A percentile compares a stretch with the other conserved stretches of the same genome.
Conservation (phyloP, 306 rosid species). For the Phaseolus lunatus region DNA sequence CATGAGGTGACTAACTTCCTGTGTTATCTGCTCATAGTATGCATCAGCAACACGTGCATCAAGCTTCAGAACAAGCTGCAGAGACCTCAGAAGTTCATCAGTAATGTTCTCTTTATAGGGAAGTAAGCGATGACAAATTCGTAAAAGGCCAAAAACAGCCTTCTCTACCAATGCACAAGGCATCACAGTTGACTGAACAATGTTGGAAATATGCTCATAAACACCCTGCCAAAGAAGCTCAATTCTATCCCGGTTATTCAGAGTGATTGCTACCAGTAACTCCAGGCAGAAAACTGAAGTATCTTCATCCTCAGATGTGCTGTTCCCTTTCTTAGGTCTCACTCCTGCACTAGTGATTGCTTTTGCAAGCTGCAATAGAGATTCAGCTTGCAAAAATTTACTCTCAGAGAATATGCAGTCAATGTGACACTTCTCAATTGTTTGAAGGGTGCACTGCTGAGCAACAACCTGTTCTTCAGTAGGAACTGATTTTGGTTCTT, state of each 20-base stretch:
- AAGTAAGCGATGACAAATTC: slow-evolving; percentile 92
- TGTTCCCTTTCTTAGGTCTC: slow-evolving; percentile 76
- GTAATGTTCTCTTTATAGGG: slow-evolving; percentile 97
- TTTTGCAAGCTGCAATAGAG: slow-evolving; percentile 81
- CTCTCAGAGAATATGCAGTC: slow-evolving; percentile 91
- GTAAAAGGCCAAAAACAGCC: slow-evolving; percentile 93
- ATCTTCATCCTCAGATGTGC: slow-evolving; percentile 81
- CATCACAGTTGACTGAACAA: slow-evolving; percentile 93
- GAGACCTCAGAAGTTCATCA: slow-evolving; percentile 89
- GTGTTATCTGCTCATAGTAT: slow-evolving; percentile 92
- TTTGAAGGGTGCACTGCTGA: slow-evolving; percentile 79
- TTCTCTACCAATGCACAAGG: slow-evolving; percentile 93
- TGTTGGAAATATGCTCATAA: slow-evolving; percentile 82
- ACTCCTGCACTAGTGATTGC: slow-evolving; percentile 86
- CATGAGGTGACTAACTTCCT: slow-evolving; percentile 89
- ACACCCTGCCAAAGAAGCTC: slow-evolving; percentile 93
- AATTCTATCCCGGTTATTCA: slow-evolving; percentile 94
- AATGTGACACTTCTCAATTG: slow-evolving; percentile 88
- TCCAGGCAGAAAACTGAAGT: slow-evolving; percentile 90
- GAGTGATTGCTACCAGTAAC: slow-evolving; percentile 82
- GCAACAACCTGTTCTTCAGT: slow-evolving; percentile 92
- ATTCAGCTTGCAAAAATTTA: slow-evolving; percentile 92
- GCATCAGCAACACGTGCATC: slow-evolving; percentile 99
- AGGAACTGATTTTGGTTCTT: slow-evolving; percentile 87
- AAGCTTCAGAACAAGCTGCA: slow-evolving; percentile 94